Evolutionary conservation across 345 rosid species (phyloP).

Genomic region (Camelina neglecta): DNA sequence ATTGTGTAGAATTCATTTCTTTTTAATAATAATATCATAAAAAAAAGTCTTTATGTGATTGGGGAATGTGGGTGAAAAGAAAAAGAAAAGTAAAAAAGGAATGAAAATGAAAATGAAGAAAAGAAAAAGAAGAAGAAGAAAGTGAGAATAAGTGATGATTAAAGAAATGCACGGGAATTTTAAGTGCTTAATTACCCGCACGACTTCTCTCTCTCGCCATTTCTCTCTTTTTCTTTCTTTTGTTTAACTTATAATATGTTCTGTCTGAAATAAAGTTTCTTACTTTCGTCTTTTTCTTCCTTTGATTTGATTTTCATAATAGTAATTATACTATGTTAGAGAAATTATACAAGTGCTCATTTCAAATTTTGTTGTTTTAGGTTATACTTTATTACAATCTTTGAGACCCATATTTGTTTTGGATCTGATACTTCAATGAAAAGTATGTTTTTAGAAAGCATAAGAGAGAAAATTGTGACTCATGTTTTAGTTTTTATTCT

Average conservation of each 20-base stretch:
- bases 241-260: background rate
- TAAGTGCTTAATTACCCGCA: slow-evolving; percentile 52
- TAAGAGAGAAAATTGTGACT: background rate
- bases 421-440: background rate
- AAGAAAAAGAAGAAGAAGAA: background rate
- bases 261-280: slow-evolving; percentile 29
- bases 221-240: slow-evolving; percentile 20
- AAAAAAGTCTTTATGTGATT: slow-evolving; percentile 37
- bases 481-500: background rate
- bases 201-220: slow-evolving; percentile 44
- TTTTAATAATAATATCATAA: background rate
- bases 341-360: background rate
- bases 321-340: slow-evolving; percentile 22
- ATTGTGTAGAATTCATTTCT: slow-evolving; percentile 24
- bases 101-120: slow-evolving; percentile 6
- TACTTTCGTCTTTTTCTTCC: slow-evolving; percentile 16
- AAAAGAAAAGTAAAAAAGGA: slow-evolving; percentile 15
- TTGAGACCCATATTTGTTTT: background rate
- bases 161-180: slow-evolving; percentile 50
- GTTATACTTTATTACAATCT: background rate
- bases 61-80: slow-evolving; percentile 44
- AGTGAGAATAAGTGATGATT: slow-evolving; percentile 42
- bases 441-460: background rate
- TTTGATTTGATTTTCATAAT: slow-evolving; percentile 30
- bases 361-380: slow-evolving; percentile 19